phyloP scores from a whole-genome alignment of 768 basidiomycete species.

The Boletus rufocinnamomeus region DNA sequence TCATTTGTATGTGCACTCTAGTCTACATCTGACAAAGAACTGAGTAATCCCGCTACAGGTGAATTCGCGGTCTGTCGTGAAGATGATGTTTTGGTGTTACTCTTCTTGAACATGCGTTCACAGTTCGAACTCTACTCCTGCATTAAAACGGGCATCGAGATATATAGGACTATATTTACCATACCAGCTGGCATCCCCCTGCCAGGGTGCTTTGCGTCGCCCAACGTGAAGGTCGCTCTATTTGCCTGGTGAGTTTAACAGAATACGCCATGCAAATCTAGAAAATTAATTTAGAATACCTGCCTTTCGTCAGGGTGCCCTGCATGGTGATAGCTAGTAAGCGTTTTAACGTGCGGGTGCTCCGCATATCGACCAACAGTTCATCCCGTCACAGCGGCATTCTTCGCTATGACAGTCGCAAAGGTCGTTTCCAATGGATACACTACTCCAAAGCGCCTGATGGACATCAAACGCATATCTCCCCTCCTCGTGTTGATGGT shows the following conservation, averaged over 20 bases:
- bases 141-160: background rate
- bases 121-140: conserved; percentile 8
- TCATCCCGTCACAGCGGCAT: background rate
- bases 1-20: background rate
- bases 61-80: conserved; percentile 1
- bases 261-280: background rate
- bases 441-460: background rate
- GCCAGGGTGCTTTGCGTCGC: background rate
- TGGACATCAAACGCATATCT: background rate
- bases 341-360: background rate
- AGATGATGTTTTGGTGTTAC: background rate
- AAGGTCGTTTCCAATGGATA: background rate
- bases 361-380: background rate
- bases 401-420: conserved; percentile 6
- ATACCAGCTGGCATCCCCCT: conserved; percentile 2
- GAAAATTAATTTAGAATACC: background rate
- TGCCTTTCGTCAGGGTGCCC: background rate
- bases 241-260: background rate
- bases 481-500: conserved; percentile 8
- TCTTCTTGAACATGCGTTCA: background rate
- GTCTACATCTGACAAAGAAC: background rate
- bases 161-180: background rate
- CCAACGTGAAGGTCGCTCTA: background rate
- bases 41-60: background rate
- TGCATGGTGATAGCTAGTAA: conserved; percentile 12